phyloP scores from a whole-genome alignment of 805 yeast genomes.

The Sugiyamaella smithiae region DNA sequence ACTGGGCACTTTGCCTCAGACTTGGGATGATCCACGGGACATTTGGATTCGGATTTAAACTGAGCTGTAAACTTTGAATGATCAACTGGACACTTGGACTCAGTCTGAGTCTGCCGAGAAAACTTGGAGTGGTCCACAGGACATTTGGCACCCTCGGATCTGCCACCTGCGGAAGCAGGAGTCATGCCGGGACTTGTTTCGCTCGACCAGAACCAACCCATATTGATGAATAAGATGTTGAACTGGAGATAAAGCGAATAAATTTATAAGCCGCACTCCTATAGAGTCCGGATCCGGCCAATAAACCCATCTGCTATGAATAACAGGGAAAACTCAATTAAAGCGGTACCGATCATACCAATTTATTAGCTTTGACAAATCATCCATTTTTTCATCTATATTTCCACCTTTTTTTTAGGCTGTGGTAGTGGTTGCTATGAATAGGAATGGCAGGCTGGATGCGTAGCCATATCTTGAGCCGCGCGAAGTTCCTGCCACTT shows the following conservation, averaged over 20 bases:
- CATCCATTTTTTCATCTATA: too few relatives aligned
- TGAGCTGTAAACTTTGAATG: constrained; percentile 30
- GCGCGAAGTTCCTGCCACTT: constrained; percentile 4
- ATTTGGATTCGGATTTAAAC: constrained; percentile 20
- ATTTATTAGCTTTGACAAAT: too few relatives aligned
- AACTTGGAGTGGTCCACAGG: constrained; percentile 42
- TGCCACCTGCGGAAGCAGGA: not conserved
- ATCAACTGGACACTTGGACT: constrained; percentile 37
- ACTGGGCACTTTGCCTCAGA: constrained; percentile 38
- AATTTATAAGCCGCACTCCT: too few relatives aligned
- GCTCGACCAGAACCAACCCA: constrained; percentile 94
- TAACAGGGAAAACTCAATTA: too few relatives aligned
- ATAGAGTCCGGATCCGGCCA: too few relatives aligned
- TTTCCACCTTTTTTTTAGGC: too few relatives aligned
- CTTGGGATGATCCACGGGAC: constrained; percentile 36
- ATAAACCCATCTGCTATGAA: too few relatives aligned
- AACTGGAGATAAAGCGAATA: too few relatives aligned
- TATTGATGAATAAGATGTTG: too few relatives aligned
- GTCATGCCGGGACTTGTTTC: not conserved
- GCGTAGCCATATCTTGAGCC: too few relatives aligned
- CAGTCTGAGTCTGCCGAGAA: constrained; percentile 17
- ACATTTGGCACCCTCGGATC: constrained; percentile 29
- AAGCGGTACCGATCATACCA: too few relatives aligned
- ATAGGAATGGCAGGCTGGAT: too few relatives aligned
- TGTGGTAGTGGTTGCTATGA: not conserved